Evolutionary conservation across 2,329 filamentous ascomycete species (phyloP).

Genomic region (Scopulariopsis brevicaulis): DNA sequence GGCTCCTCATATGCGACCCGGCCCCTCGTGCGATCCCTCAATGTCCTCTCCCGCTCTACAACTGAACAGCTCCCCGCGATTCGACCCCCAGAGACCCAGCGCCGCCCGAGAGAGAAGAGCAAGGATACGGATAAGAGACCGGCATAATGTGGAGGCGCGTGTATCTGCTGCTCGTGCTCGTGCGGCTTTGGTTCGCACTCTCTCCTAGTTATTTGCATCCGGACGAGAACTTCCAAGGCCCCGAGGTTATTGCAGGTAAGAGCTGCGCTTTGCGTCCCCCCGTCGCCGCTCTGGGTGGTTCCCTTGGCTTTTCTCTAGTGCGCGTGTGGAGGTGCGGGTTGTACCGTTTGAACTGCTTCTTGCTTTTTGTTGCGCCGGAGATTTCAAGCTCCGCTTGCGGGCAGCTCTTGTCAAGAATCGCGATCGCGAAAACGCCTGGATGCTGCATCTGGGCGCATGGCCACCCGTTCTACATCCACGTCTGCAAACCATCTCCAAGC

Average conservation of each 20-base stretch:
- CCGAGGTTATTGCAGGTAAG: conserved; percentile 91
- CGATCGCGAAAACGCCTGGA: not conserved
- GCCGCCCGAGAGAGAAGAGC: not conserved
- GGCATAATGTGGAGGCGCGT: conserved; percentile 79
- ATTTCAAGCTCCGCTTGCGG: not conserved
- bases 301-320: not conserved
- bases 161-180: conserved; percentile 73
- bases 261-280: conserved; percentile 8
- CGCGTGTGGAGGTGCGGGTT: not conserved
- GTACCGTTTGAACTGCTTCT: not conserved
- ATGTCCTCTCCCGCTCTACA: not conserved
- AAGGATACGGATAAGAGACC: not conserved
- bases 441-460: no score
- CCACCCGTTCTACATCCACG: not conserved
- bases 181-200: conserved; percentile 88
- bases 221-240: conserved; percentile 98
- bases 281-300: not conserved
- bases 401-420: not conserved
- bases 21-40: not conserved
- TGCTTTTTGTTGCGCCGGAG: not conserved
- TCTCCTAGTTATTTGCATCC: conserved; percentile 95
- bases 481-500: not conserved
- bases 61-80: not conserved
- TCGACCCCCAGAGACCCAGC: not conserved
- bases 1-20: conserved; percentile 1